Conservation (phyloP, 2,329 filamentous ascomycete species). For the Ophiostoma himal-ulmi region DNA sequence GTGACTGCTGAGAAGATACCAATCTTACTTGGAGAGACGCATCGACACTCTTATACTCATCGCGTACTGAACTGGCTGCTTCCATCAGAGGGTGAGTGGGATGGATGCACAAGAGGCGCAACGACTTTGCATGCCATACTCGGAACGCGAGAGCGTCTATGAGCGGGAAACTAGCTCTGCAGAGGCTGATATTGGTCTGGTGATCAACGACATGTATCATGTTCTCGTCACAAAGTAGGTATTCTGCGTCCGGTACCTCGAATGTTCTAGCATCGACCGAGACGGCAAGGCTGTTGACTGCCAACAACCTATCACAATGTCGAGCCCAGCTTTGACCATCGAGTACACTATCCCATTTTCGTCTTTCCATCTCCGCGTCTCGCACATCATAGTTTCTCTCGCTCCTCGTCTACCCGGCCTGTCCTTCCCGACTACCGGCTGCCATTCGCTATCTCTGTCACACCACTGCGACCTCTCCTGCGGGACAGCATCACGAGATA, state of each 20-base stretch:
- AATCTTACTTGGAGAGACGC: background rate
- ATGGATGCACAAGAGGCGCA: background rate
- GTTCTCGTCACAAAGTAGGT: background rate
- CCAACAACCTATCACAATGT: background rate
- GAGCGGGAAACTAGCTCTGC: background rate
- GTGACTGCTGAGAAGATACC: background rate
- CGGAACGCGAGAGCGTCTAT: background rate
- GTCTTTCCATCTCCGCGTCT: background rate
- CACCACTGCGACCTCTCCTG: background rate
- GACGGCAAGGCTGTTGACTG: background rate
- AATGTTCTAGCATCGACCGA: background rate
- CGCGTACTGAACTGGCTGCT: background rate
- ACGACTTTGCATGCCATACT: background rate
- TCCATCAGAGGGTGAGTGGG: background rate
- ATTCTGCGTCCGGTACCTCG: background rate
- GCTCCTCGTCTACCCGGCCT: constrained; percentile 1
- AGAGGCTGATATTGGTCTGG: background rate
- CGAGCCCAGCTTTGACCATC: background rate
- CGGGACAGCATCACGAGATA: background rate
- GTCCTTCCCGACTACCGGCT: background rate
- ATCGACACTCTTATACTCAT: background rate
- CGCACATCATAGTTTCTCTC: background rate
- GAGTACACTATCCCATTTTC: background rate
- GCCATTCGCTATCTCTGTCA: constrained; percentile 3
- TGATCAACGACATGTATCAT: background rate